phyloP scores from a whole-genome alignment of 2,329 filamentous ascomycete genomes.

The Pyricularia grisea region DNA sequence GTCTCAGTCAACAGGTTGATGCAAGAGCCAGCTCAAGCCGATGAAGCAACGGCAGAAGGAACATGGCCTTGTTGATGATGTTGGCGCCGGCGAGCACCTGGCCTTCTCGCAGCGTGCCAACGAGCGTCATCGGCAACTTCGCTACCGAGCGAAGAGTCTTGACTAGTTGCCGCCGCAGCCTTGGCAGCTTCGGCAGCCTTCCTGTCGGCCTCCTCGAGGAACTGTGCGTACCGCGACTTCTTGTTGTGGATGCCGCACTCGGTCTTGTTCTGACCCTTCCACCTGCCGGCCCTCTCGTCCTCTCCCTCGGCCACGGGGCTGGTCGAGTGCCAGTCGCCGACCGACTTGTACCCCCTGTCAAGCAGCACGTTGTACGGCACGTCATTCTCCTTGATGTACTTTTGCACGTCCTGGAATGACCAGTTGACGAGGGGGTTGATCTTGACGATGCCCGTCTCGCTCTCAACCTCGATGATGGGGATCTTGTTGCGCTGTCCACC shows the following conservation, averaged over 20 bases:
- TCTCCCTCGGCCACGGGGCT: conserved; percentile 82
- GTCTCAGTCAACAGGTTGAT: not conserved
- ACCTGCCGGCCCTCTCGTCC: conserved; percentile 90
- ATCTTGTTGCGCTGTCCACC: conserved; percentile 86
- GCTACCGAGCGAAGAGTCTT: not conserved
- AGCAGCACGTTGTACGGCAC: conserved; percentile 92
- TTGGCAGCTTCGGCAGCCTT: not conserved
- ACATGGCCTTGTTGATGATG: not conserved
- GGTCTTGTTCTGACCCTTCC: conserved; percentile 93
- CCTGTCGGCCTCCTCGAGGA: conserved; percentile 34
- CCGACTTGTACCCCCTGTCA: conserved; percentile 91
- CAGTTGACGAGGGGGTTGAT: conserved; percentile 96
- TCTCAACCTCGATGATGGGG: conserved; percentile 84
- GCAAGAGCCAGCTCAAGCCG: not conserved
- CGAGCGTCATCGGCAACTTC: not conserved
- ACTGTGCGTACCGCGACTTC: conserved; percentile 85
- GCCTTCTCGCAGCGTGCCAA: not conserved
- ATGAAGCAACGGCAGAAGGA: not conserved
- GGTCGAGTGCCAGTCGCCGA: conserved; percentile 98
- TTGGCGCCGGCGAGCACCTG: not conserved
- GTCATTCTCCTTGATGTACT: conserved; percentile 75
- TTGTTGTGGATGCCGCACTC: conserved; percentile 99
- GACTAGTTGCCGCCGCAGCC: not conserved
- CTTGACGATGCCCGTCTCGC: conserved; percentile 84
- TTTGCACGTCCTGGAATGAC: conserved; percentile 81